phyloP scores from a whole-genome alignment of 768 basidiomycete species.

The Mrakia blollopis region DNA sequence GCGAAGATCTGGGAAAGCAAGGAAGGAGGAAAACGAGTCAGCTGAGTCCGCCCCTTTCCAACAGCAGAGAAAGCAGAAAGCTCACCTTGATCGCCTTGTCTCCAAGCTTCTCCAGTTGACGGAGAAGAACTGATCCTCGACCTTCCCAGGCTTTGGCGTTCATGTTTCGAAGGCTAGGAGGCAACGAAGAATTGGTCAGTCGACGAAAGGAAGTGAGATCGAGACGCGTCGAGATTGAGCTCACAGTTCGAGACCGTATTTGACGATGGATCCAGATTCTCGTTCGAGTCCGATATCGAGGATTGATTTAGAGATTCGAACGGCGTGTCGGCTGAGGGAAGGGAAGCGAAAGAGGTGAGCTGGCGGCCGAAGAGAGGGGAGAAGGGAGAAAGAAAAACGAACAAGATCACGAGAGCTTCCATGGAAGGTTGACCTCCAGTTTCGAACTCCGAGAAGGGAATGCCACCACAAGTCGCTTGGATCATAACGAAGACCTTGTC shows the following conservation, averaged over 20 bases:
- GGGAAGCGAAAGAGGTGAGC: neutral
- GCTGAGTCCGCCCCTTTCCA: neutral
- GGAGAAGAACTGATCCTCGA: constrained; percentile 15
- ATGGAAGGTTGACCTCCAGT: constrained; percentile 10
- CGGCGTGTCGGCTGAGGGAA: constrained; percentile 14
- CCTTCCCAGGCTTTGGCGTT: constrained; percentile 29
- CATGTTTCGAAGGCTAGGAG: constrained; percentile 18
- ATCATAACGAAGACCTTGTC: constrained; percentile 31
- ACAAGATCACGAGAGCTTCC: constrained; percentile 25
- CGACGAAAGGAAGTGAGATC: neutral
- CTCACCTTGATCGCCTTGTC: constrained; percentile 31
- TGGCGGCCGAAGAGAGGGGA: too few relatives aligned
- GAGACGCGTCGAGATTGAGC: neutral
- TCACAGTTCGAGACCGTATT: constrained; percentile 28
- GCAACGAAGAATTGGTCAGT: too few relatives aligned
- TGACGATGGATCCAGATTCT: constrained; percentile 21
- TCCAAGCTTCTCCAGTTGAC: constrained; percentile 30
- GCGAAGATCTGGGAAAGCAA: neutral
- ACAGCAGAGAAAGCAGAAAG: neutral
- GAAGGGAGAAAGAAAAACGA: neutral
- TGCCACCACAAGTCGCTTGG: constrained; percentile 24
- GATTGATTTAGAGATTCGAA: constrained; percentile 23
- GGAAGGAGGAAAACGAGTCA: too few relatives aligned
- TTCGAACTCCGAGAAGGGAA: constrained; percentile 21
- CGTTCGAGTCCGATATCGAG: constrained; percentile 24